Percentiles rank a stretch among this genome's conserved stretches.
These are phyloP conservation scores for Chrysoporthe deuterocubensis DNA, from an alignment of 2,329 filamentous ascomycete species.

Conservation along the genomic window DNA sequence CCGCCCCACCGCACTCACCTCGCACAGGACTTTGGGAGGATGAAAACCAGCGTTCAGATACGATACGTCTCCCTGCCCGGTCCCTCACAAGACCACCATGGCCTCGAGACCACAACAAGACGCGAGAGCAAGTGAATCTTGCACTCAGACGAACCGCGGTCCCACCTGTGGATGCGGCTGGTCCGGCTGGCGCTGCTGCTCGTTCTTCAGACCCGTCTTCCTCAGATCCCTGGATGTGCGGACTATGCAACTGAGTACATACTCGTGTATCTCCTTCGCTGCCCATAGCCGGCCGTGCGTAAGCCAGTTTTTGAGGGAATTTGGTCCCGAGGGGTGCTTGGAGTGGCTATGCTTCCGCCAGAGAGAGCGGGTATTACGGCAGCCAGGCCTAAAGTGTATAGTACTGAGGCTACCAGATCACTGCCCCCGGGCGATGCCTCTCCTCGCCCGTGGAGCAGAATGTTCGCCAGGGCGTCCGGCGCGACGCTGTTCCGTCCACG, in stretches of 20 bases:
- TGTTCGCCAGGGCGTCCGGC: neutral
- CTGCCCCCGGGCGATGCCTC: no score
- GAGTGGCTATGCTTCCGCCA: no score
- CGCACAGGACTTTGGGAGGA: neutral
- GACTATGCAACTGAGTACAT: slow-evolving; percentile 70
- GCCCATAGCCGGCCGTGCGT: no score
- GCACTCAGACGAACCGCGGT: slow-evolving; percentile 28
- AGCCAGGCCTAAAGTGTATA: neutral
- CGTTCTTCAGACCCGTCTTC: slow-evolving; percentile 67
- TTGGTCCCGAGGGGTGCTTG: no score
- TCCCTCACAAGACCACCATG: slow-evolving; percentile 42
- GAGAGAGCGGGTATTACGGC: neutral
- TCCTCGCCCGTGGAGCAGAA: neutral
- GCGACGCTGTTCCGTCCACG: neutral
- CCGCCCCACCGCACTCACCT: slow-evolving; percentile 1
- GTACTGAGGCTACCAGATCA: no score
- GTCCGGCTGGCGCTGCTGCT: slow-evolving; percentile 39
- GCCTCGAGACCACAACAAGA: slow-evolving; percentile 63
- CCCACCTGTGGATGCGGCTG: slow-evolving; percentile 22
- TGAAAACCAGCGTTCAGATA: slow-evolving; percentile 59
- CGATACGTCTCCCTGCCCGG: slow-evolving; percentile 64
- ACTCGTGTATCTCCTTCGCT: slow-evolving; percentile 10
- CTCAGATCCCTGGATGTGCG: slow-evolving; percentile 59
- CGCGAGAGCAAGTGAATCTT: slow-evolving; percentile 57
- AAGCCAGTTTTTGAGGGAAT: no score